Conservation (phyloP, 805 yeast genomes). For the Pichia deserticola region DNA sequence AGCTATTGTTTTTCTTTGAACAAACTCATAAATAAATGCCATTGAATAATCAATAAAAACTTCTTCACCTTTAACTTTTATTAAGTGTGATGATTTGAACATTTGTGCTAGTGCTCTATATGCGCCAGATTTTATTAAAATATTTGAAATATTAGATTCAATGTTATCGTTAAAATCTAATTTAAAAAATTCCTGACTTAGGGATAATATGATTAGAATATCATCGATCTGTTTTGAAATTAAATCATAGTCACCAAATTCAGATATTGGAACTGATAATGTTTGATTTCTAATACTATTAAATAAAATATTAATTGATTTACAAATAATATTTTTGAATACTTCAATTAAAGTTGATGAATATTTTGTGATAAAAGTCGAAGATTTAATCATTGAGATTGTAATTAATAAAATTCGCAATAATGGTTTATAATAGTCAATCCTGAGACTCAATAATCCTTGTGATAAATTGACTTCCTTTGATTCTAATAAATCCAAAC, state of each 20-base stretch:
- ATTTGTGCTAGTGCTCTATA: conserved; percentile 54
- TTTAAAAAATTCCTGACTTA: conserved; percentile 51
- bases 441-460: conserved; percentile 32
- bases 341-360: conserved; percentile 48
- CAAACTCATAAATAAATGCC: conserved; percentile 61
- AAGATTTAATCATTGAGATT: conserved; percentile 34
- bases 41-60: conserved; percentile 67
- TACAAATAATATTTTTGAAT: conserved; percentile 56
- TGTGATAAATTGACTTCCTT: conserved; percentile 41
- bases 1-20: conserved; percentile 54
- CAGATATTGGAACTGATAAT: conserved; percentile 32
- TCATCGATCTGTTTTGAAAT: conserved; percentile 55
- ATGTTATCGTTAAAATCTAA: conserved; percentile 42
- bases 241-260: conserved; percentile 27
- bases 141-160: conserved; percentile 41
- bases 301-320: conserved; percentile 55
- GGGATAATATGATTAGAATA: conserved; percentile 50
- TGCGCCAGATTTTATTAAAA: conserved; percentile 52
- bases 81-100: conserved; percentile 59
- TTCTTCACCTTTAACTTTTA: conserved; percentile 55
- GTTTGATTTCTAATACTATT: conserved; percentile 53
- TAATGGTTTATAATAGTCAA: conserved; percentile 48
- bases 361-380: conserved; percentile 33
- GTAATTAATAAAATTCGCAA: conserved; percentile 49
- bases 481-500: conserved; percentile 41